phyloP scores from a whole-genome alignment of 176 grass and related monocot species.

The Raddia distichophylla region DNA sequence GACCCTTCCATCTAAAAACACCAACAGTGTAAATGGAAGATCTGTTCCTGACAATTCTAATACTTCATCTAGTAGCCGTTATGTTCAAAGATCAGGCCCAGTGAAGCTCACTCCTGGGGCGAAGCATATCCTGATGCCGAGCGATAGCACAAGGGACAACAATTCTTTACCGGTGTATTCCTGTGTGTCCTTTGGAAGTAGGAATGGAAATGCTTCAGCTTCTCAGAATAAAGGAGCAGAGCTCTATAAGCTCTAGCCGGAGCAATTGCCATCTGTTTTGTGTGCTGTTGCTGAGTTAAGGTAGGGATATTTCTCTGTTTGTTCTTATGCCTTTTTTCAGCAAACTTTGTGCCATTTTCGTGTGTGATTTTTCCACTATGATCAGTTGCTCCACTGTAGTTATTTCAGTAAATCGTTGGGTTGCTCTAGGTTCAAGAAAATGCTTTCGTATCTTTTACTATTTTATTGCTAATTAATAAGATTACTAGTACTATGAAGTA shows the following conservation, averaged over 20 bases:
- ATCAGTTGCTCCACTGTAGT: background rate
- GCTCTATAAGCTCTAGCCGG: constrained; percentile 25
- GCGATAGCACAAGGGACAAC: constrained; percentile 33
- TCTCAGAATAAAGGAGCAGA: constrained; percentile 38
- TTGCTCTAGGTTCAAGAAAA: constrained; percentile 6
- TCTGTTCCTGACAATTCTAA: constrained; percentile 24
- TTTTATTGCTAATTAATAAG: background rate
- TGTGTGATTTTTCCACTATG: background rate
- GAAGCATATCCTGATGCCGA: constrained; percentile 57
- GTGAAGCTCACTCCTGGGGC: constrained; percentile 57
- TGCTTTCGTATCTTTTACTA: background rate
- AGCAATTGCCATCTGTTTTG: constrained; percentile 1
- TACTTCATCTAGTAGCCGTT: constrained; percentile 35
- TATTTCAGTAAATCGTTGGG: constrained; percentile 12
- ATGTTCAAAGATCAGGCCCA: constrained; percentile 41
- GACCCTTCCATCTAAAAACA: constrained; percentile 32
- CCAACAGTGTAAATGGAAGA: constrained; percentile 15
- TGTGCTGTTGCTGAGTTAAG: constrained; percentile 13
- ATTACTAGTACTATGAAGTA: constrained; percentile 23
- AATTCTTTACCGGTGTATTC: constrained; percentile 52
- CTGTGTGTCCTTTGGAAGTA: constrained; percentile 38
- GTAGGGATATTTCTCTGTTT: constrained; percentile 22
- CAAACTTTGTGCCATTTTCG: background rate
- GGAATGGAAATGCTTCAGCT: background rate
- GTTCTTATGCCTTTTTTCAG: background rate